Conservation (phyloP, 2,329 filamentous ascomycete species). For the Venturia pyrina region DNA sequence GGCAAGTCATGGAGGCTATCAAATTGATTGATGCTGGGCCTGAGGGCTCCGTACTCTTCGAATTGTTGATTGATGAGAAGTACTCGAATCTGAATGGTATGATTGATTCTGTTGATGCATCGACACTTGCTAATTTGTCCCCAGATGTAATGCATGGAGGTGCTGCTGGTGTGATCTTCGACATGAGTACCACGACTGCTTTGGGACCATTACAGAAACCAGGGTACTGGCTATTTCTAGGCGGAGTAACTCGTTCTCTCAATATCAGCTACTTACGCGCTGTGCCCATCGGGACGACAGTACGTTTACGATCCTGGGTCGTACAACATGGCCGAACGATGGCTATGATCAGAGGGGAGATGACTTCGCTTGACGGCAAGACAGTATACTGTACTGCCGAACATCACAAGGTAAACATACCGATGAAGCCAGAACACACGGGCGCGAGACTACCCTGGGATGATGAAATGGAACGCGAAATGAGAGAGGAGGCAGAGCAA, state of each 20-base stretch:
- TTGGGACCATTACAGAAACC: constrained; percentile 38
- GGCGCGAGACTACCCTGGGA: constrained; percentile 34
- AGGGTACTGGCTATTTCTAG: constrained; percentile 43
- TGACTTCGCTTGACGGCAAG: constrained; percentile 40
- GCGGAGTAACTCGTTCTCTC: constrained; percentile 39
- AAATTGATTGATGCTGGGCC: constrained; percentile 27
- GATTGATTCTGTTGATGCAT: background rate
- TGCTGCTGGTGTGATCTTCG: constrained; percentile 29
- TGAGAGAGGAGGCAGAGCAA: background rate
- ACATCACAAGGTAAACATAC: constrained; percentile 42
- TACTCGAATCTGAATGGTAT: constrained; percentile 31
- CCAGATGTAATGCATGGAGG: constrained; percentile 31
- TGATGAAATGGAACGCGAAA: constrained; percentile 27
- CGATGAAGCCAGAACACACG: constrained; percentile 30
- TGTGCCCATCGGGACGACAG: constrained; percentile 35
- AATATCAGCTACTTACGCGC: constrained; percentile 43
- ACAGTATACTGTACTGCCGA: constrained; percentile 40
- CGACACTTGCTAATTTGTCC: background rate
- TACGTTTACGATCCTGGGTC: constrained; percentile 34
- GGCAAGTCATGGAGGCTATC: constrained; percentile 27
- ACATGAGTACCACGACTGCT: constrained; percentile 38
- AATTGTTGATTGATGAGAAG: constrained; percentile 24
- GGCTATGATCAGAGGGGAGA: constrained; percentile 41
- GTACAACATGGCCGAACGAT: constrained; percentile 40
- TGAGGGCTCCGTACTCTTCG: constrained; percentile 25